phyloP scores from a whole-genome alignment of 305 asterid species.

The Fraxinus angustifolia region DNA sequence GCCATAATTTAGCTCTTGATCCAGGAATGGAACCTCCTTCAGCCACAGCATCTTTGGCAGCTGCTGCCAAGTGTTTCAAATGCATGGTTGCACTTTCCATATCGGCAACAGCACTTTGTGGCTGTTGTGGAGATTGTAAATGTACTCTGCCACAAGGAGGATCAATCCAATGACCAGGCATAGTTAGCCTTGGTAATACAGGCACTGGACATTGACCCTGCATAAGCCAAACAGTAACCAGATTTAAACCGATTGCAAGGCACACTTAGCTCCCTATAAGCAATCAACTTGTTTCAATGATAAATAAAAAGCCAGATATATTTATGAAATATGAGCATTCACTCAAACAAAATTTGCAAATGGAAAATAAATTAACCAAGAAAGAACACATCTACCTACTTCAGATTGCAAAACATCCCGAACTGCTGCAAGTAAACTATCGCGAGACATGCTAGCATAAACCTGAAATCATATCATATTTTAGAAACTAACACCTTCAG shows the following conservation, averaged over 20 bases:
- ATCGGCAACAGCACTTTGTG: slow-evolving; percentile 55
- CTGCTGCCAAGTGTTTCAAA: slow-evolving; percentile 93
- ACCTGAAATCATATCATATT: slow-evolving; percentile 57
- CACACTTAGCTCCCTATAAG: background rate
- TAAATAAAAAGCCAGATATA: slow-evolving; percentile 6
- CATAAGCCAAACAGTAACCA: slow-evolving; percentile 35
- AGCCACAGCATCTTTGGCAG: slow-evolving; percentile 96
- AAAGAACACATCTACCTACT: slow-evolving; percentile 61
- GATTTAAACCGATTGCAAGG: slow-evolving; percentile 10
- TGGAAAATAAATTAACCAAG: slow-evolving; percentile 25
- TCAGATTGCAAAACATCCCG: slow-evolving; percentile 90
- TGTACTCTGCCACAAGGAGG: slow-evolving; percentile 95
- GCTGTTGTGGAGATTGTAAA: slow-evolving; percentile 48
- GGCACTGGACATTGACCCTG: slow-evolving; percentile 96
- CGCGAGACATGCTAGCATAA: slow-evolving; percentile 97
- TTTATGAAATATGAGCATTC: slow-evolving; percentile 6
- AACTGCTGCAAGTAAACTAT: slow-evolving; percentile 94
- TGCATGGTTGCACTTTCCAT: slow-evolving; percentile 77
- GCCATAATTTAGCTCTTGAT: slow-evolving; percentile 99
- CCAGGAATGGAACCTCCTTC: slow-evolving; percentile 99
- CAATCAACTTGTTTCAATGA: slow-evolving; percentile 19
- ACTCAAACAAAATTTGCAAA: slow-evolving; percentile 11
- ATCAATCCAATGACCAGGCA: slow-evolving; percentile 99
- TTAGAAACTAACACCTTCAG: slow-evolving; percentile 21
- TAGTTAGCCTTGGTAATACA: slow-evolving; percentile 86